Conservation (phyloP, 2,329 filamentous ascomycete genomes). For the Knufia petricola region DNA sequence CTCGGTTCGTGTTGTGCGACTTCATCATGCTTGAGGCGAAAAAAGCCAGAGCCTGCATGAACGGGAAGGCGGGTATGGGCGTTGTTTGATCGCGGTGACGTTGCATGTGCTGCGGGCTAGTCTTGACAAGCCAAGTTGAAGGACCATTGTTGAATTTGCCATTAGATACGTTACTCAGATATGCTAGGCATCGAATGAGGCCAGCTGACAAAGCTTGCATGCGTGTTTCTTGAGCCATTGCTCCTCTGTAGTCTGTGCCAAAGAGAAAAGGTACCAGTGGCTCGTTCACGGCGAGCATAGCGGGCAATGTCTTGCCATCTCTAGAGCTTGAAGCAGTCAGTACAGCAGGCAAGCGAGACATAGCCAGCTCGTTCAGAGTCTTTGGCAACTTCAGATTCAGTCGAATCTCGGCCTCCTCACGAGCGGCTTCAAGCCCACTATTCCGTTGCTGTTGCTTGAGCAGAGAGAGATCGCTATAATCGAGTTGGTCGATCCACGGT, state of each 20-base stretch:
- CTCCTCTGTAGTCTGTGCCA: not conserved
- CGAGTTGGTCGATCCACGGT: constrained; percentile 13
- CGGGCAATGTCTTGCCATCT: not conserved
- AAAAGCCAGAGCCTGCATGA: constrained; percentile 1
- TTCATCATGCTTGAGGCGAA: constrained; percentile 1
- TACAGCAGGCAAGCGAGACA: not conserved
- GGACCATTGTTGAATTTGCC: not conserved
- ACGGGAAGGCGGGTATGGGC: not conserved
- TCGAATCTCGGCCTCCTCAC: not conserved
- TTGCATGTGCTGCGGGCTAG: not conserved
- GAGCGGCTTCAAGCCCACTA: not conserved
- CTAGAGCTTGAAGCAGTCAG: not conserved
- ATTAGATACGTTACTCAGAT: not conserved
- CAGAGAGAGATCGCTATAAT: constrained; percentile 11
- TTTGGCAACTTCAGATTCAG: constrained; percentile 6
- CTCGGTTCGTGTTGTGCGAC: not conserved
- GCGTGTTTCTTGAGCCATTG: not conserved
- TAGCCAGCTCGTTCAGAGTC: not conserved
- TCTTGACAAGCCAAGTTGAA: not conserved
- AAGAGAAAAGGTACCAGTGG: not conserved
- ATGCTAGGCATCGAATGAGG: constrained; percentile 1
- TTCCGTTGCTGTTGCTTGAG: not conserved
- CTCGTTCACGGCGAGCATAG: constrained; percentile 3
- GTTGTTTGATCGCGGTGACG: not conserved
- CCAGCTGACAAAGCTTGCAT: not conserved